phyloP scores from a whole-genome alignment of 2,329 filamentous ascomycete species.

The Graphilbum fragrans region DNA sequence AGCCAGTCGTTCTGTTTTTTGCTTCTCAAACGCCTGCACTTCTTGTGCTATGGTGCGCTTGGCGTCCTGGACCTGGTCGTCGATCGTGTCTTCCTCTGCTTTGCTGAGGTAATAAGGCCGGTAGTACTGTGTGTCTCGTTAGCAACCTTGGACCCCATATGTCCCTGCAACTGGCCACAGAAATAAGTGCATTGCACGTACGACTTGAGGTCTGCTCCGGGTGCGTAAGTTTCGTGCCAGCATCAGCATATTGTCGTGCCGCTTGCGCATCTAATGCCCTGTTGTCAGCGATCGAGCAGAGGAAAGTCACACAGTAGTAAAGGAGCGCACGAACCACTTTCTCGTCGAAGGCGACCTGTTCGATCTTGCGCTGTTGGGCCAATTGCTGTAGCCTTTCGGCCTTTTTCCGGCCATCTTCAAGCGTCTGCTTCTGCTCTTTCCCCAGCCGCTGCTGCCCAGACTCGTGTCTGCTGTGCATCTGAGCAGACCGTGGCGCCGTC shows the following conservation, averaged over 20 bases:
- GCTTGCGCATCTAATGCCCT: slow-evolving; percentile 52
- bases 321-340: slow-evolving; percentile 48
- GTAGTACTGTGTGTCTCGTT: slow-evolving; percentile 52
- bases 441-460: slow-evolving; percentile 75
- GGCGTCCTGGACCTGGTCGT: slow-evolving; percentile 54
- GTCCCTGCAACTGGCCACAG: not conserved
- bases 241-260: slow-evolving; percentile 60
- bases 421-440: slow-evolving; percentile 55
- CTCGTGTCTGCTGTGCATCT: slow-evolving; percentile 53
- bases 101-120: slow-evolving; percentile 65
- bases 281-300: slow-evolving; percentile 12
- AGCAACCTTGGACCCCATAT: no score
- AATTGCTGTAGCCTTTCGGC: slow-evolving; percentile 55
- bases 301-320: not conserved
- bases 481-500: slow-evolving; percentile 32
- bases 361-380: slow-evolving; percentile 45
- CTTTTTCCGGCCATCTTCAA: slow-evolving; percentile 52
- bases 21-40: slow-evolving; percentile 45
- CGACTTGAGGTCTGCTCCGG: slow-evolving; percentile 57
- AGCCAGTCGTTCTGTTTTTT: slow-evolving; percentile 28
- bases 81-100: slow-evolving; percentile 59
- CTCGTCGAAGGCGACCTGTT: slow-evolving; percentile 67
- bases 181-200: slow-evolving; percentile 30
- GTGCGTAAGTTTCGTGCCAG: slow-evolving; percentile 66
- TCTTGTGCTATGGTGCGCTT: slow-evolving; percentile 55